Percentiles rank a stretch among this genome's conserved stretches.
Conservation (phyloP, 305 asterid species). For the Vinca major region DNA sequence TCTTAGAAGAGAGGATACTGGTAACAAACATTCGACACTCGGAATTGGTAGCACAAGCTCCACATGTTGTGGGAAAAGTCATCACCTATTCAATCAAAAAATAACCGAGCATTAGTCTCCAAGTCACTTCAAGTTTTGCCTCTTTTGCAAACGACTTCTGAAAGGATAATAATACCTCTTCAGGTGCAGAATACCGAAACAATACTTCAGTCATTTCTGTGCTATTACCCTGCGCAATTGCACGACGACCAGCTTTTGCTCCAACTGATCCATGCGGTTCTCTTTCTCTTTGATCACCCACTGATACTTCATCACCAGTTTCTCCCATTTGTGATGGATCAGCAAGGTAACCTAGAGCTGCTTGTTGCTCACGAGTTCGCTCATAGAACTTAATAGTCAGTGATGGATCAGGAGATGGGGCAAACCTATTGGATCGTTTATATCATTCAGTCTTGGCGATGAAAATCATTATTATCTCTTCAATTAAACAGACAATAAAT, state of each 20-base stretch:
- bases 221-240: constrained; percentile 89
- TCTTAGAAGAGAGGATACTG: constrained; percentile 52
- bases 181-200: constrained; percentile 86
- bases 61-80: constrained; percentile 86
- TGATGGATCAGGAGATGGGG: constrained; percentile 81
- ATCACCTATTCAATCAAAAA: constrained; percentile 52
- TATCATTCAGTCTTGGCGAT: background rate
- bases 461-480: background rate
- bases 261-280: constrained; percentile 95
- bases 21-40: constrained; percentile 87
- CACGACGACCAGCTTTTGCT: constrained; percentile 69
- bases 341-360: constrained; percentile 57
- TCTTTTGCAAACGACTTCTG: background rate
- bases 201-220: constrained; percentile 68
- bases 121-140: background rate
- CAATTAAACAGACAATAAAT: background rate
- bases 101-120: constrained; percentile 6
- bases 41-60: constrained; percentile 58
- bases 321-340: constrained; percentile 44
- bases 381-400: constrained; percentile 73
- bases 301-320: constrained; percentile 28
- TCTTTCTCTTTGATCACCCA: constrained; percentile 23
- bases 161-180: constrained; percentile 48
- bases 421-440: constrained; percentile 34
- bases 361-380: constrained; percentile 77